These are phyloP conservation scores for Ophiorrhiza pumila DNA, from an alignment of 257 asterid species.

Conservation along the genomic window DNA sequence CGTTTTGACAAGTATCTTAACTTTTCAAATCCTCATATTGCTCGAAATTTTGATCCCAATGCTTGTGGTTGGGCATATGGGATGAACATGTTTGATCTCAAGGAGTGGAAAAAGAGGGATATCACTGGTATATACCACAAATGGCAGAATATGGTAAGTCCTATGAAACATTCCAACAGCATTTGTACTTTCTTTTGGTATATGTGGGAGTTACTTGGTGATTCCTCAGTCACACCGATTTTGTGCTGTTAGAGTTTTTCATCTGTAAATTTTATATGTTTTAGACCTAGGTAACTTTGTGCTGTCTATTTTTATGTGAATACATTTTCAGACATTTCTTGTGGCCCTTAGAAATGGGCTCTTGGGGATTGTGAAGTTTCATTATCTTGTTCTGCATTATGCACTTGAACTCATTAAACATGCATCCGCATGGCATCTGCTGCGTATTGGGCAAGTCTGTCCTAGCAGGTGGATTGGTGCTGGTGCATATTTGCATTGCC, in stretches of 20 bases:
- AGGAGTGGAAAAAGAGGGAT: constrained; percentile 95
- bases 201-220: not conserved
- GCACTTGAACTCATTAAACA: not conserved
- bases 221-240: not conserved
- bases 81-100: constrained; percentile 91
- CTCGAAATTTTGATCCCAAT: constrained; percentile 83
- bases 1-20: constrained; percentile 95
- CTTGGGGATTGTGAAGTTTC: not conserved
- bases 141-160: constrained; percentile 93
- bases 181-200: constrained; percentile 6
- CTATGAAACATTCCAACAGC: constrained; percentile 3
- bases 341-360: not conserved
- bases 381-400: not conserved
- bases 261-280: not conserved
- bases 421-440: not conserved
- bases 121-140: constrained; percentile 96
- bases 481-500: not conserved
- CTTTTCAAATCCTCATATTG: constrained; percentile 91
- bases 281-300: not conserved
- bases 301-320: not conserved
- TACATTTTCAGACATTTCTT: not conserved
- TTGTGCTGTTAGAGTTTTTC: not conserved
- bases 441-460: not conserved
- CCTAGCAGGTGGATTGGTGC: not conserved
- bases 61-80: constrained; percentile 99